These are phyloP conservation scores for Eucalyptus pauciflora DNA, from an alignment of 345 rosid genomes.

Conservation along the genomic window DNA sequence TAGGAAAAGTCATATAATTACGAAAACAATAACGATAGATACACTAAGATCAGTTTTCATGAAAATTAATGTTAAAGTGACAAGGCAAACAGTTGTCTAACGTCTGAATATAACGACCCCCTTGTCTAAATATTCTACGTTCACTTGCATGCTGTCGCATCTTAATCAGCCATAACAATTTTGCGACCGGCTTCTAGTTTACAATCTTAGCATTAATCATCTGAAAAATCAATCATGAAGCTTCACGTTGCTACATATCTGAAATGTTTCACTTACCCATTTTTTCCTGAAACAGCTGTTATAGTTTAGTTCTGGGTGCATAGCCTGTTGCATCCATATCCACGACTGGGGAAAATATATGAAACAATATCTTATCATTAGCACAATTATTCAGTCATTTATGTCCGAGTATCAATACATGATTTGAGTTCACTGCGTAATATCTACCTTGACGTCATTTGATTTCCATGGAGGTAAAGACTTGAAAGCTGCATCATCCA, in stretches of 20 bases:
- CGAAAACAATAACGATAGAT: not conserved
- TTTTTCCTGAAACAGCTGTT: conserved; percentile 68
- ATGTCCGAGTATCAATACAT: not conserved
- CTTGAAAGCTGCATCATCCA: conserved; percentile 58
- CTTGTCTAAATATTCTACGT: not conserved
- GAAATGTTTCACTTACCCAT: conserved; percentile 30
- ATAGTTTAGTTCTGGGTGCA: conserved; percentile 93
- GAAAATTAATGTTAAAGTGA: not conserved
- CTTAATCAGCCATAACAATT: not conserved
- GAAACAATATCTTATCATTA: not conserved
- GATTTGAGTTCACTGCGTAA: not conserved
- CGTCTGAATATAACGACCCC: not conserved
- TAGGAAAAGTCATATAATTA: not conserved
- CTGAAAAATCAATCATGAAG: not conserved
- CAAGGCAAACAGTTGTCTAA: not conserved
- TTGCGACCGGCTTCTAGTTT: not conserved
- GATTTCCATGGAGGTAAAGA: conserved; percentile 81
- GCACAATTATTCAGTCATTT: not conserved
- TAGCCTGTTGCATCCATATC: conserved; percentile 99
- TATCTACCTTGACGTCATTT: conserved; percentile 68
- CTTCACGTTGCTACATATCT: not conserved
- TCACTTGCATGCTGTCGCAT: not conserved
- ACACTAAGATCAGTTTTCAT: not conserved
- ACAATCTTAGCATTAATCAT: not conserved
- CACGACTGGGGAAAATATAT: conserved; percentile 49